These are phyloP conservation scores for Boletus tomentosulus DNA, from an alignment of 768 basidiomycete genomes.

Conservation along the genomic window DNA sequence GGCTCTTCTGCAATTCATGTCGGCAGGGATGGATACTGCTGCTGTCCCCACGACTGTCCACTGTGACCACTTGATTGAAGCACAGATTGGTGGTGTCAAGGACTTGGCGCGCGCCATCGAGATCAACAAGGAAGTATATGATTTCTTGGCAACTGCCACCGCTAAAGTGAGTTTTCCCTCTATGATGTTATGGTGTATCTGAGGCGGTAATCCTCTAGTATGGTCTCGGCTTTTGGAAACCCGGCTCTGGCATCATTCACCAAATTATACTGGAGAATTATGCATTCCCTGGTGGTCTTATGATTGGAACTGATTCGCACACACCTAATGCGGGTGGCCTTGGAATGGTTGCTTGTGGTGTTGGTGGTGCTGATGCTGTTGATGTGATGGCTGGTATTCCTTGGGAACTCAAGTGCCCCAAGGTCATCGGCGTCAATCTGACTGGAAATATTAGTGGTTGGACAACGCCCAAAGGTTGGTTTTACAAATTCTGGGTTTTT, in stretches of 20 bases:
- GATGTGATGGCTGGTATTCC: slow-evolving; percentile 98
- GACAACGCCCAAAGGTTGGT: slow-evolving; percentile 91
- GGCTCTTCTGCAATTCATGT: slow-evolving; percentile 99
- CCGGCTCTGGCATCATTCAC: slow-evolving; percentile 98
- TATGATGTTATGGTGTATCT: background rate
- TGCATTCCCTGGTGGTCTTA: slow-evolving; percentile 97
- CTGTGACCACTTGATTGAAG: slow-evolving; percentile 99
- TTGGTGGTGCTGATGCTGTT: slow-evolving; percentile 98
- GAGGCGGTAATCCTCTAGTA: slow-evolving; percentile 47
- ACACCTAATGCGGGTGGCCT: slow-evolving; percentile 99
- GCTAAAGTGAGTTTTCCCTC: slow-evolving; percentile 59
- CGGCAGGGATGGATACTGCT: slow-evolving; percentile 95
- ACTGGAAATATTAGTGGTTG: slow-evolving; percentile 94
- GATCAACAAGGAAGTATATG: slow-evolving; percentile 98
- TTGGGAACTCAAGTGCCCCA: slow-evolving; percentile 99
- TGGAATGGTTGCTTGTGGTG: slow-evolving; percentile 99
- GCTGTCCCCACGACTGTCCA: slow-evolving; percentile 98
- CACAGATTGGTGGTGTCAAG: slow-evolving; percentile 89
- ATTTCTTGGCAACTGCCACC: slow-evolving; percentile 96
- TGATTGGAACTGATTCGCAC: slow-evolving; percentile 99
- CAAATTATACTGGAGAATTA: slow-evolving; percentile 99
- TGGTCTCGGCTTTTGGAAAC: slow-evolving; percentile 99
- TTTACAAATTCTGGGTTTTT: background rate
- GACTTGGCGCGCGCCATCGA: slow-evolving; percentile 90
- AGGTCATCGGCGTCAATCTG: slow-evolving; percentile 96